Base-by-base conservation (phyloP, 345 rosid genomes). In the Populus alba region DNA sequence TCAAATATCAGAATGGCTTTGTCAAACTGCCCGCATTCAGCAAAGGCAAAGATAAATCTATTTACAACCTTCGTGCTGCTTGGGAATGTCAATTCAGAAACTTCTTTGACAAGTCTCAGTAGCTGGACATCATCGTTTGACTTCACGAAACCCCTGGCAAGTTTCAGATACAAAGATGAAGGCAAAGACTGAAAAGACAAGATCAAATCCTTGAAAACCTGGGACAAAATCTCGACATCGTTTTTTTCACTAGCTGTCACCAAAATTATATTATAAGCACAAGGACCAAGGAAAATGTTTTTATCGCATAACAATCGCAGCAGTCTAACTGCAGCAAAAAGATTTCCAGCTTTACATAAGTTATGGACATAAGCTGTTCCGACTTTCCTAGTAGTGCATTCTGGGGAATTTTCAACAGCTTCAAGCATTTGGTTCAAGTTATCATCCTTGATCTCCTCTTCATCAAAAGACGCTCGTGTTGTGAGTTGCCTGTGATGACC, bases 21-120 rank as follows among this genome's bases (percentile, higher is more conserved):
- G 33, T 88, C 82, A 39, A 81, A 71, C 89, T 91, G 97, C 81
- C 98, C 71, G 68, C 91, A 86, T 79, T 91, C 89, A 77, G 87
- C 85, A 82, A 94, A 89, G 25, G 92, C 90, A 80, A 85, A 78
- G 72, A 94, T 87, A 73, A 85, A 83, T 80, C 92, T 87, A 77
- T 94, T 94, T 7, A 90, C 51, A 45, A 91, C 87, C 59, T 79
- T 71, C 2, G 75, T 78, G 81, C 81, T 77, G 75, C 81, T 81
- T 0, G 92, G 84, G 74, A 79, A 86, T 76, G 86, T 70, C 43
- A 89, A 73, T 69, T 81, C 88, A 0, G 86, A 74, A 16, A 91
- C 79, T 76, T 90, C 88, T 74, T 85, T 85, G 76, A 91, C 84
- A 77, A 89, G 90, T 73, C 80, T 74, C 73, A 84, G 39, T 62